These are phyloP conservation scores for Termitomyces sp. DNA, from an alignment of 768 basidiomycete species.

Conservation along the genomic window DNA sequence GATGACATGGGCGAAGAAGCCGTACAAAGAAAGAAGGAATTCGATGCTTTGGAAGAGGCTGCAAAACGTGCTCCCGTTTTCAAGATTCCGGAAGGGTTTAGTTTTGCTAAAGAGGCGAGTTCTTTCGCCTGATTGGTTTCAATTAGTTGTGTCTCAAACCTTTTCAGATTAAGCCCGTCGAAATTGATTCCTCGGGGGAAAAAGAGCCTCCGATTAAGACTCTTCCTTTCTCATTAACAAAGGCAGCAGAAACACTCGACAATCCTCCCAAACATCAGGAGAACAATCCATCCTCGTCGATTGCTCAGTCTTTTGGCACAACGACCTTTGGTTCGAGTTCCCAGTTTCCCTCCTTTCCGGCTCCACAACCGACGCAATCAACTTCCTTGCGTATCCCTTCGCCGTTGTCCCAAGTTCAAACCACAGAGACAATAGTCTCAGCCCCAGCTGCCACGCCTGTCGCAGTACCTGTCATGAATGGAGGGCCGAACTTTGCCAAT, in stretches of 20 bases:
- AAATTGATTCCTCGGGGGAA: constrained; percentile 38
- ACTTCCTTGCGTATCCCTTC: not conserved
- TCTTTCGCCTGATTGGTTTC: not conserved
- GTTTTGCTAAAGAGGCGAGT: constrained; percentile 61
- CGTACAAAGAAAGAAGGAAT: constrained; percentile 38
- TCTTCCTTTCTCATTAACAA: constrained; percentile 64
- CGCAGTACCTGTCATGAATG: not conserved
- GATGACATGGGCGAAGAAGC: constrained; percentile 27
- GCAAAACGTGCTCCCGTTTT: constrained; percentile 54
- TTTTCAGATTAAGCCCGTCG: constrained; percentile 28
- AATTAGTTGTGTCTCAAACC: constrained; percentile 4
- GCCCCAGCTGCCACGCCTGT: not conserved
- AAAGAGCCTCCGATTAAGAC: constrained; percentile 66
- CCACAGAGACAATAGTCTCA: not conserved
- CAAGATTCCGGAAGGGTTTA: constrained; percentile 60
- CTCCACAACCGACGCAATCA: not conserved
- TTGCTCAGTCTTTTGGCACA: not conserved
- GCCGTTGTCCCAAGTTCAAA: not conserved
- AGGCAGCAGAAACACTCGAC: constrained; percentile 20
- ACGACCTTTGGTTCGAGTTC: not conserved
- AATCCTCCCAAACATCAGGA: constrained; percentile 12
- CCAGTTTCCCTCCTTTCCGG: not conserved
- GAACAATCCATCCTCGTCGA: not conserved
- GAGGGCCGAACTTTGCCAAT: not conserved
- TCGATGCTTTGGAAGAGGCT: constrained; percentile 48